A percentile compares a stretch with the other conserved stretches of the same genome.
phyloP scores from a whole-genome alignment of 2,329 filamentous ascomycete genomes.

The Ceratocystis eucalypticola region DNA sequence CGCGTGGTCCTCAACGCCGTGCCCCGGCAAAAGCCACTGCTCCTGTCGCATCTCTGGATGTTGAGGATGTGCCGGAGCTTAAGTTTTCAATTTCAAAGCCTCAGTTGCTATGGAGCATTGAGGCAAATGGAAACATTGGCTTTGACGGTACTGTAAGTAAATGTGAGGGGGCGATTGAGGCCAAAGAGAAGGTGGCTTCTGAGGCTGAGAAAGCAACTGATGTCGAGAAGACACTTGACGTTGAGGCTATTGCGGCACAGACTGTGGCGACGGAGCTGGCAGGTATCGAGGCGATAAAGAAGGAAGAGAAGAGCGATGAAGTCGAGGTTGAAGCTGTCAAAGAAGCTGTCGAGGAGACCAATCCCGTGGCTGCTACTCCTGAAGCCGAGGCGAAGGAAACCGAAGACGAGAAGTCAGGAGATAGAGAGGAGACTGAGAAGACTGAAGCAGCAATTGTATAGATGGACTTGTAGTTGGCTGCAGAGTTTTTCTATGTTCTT shows the following conservation, averaged over 20 bases:
- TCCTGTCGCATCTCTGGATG: conserved; percentile 26
- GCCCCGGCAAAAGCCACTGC: conserved; percentile 43
- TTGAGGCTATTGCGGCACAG: conserved; percentile 2
- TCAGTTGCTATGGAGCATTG: conserved; percentile 39
- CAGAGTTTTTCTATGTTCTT: no score
- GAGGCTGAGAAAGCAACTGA: not conserved
- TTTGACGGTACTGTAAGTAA: conserved; percentile 28
- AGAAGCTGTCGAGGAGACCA: not conserved
- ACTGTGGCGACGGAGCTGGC: not conserved
- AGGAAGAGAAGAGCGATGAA: not conserved
- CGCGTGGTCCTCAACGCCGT: conserved; percentile 71
- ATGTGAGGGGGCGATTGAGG: not conserved
- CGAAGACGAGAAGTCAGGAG: not conserved
- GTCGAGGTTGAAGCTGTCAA: not conserved
- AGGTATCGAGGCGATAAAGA: not conserved
- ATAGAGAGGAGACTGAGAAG: not conserved
- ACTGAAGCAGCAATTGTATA: not conserved
- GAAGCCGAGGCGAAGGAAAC: not conserved
- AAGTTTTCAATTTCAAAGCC: conserved; percentile 35
- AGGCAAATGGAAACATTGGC: conserved; percentile 34
- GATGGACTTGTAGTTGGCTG: not conserved
- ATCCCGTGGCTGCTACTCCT: not conserved
- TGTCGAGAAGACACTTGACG: not conserved
- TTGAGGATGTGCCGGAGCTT: conserved; percentile 25
- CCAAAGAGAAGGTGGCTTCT: not conserved